Percentiles rank a stretch among this genome's conserved stretches.
Evolutionary conservation across 177 flowering plant genomes (phyloP).

Genomic region (Vitis hybrid): DNA sequence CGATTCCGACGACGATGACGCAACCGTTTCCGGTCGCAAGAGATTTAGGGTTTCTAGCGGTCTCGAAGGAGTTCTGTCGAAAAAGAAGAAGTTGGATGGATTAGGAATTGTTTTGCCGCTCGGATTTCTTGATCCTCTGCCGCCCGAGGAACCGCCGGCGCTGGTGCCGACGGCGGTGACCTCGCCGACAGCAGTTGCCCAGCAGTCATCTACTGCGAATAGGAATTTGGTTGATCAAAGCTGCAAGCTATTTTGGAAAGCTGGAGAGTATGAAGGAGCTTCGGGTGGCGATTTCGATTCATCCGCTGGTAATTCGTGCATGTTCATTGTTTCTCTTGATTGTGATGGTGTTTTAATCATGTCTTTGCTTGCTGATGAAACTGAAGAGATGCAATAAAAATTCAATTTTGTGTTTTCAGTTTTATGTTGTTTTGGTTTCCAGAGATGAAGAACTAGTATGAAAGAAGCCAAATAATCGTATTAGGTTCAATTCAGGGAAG

Average conservation of each 20-base stretch:
- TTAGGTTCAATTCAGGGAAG: no score
- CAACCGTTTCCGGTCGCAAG: not conserved
- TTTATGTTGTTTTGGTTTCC: no score
- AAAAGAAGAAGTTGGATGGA: slow-evolving; percentile 26
- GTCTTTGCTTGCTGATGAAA: not conserved
- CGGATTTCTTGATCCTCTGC: slow-evolving; percentile 58
- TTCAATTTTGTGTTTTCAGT: no score
- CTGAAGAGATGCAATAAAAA: not conserved
- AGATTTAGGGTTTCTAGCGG: slow-evolving; percentile 9
- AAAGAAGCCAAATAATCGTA: no score
- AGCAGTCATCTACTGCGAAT: not conserved
- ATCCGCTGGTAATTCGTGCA: no score
- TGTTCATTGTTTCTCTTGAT: not conserved
- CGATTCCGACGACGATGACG: slow-evolving; percentile 10
- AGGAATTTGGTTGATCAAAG: slow-evolving; percentile 2
- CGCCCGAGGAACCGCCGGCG: slow-evolving; percentile 18
- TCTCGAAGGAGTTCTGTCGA: slow-evolving; percentile 5
- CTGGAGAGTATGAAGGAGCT: slow-evolving; percentile 75
- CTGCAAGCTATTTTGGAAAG: slow-evolving; percentile 86
- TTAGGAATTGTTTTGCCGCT: slow-evolving; percentile 38
- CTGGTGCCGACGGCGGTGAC: slow-evolving; percentile 1
- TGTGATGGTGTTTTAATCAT: not conserved
- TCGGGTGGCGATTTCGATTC: slow-evolving; percentile 27
- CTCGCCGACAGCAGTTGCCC: not conserved
- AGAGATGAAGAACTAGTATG: no score